Conservation (phyloP, 352 stramenopile species). For the Phytophthora pini region DNA sequence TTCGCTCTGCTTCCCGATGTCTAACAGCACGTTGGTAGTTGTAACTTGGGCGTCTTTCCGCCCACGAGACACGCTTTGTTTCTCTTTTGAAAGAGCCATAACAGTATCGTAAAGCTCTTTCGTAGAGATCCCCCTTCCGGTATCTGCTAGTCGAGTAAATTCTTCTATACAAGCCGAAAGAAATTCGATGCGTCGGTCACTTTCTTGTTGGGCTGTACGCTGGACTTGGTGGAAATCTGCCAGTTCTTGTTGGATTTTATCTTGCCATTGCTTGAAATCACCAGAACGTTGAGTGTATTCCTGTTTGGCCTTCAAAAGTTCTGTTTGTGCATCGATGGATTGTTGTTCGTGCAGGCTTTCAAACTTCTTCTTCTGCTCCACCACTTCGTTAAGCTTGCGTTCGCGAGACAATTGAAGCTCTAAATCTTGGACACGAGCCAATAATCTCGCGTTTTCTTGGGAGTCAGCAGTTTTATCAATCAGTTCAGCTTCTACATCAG, state of each 20-base stretch:
- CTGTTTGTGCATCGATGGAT: conserved; percentile 10
- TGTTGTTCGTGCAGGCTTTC: conserved; percentile 21
- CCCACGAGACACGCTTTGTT: not conserved
- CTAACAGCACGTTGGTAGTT: no score
- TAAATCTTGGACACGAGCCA: conserved; percentile 29
- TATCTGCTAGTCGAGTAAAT: conserved; percentile 41
- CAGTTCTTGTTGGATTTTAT: conserved; percentile 45
- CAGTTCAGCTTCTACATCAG: conserved; percentile 1
- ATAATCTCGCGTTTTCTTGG: conserved; percentile 17
- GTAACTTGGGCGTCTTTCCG: not conserved
- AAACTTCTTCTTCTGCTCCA: conserved; percentile 29
- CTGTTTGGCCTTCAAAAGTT: conserved; percentile 17
- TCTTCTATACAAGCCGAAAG: conserved; percentile 52
- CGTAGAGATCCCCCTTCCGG: conserved; percentile 26
- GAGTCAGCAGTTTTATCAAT: conserved; percentile 5
- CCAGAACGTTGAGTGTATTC: conserved; percentile 14
- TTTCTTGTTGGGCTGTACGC: conserved; percentile 32
- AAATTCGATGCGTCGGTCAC: conserved; percentile 52
- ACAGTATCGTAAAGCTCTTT: conserved; percentile 51
- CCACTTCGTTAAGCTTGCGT: conserved; percentile 28
- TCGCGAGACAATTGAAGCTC: conserved; percentile 36
- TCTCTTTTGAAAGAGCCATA: conserved; percentile 36
- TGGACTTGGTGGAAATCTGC: conserved; percentile 35
- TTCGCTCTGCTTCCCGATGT: not conserved
- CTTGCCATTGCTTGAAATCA: conserved; percentile 17